Evolutionary conservation across 2,329 filamentous ascomycete species (phyloP), one percentile per base, ranked within the genome.

Genomic region (Cyclaneusma minus): DNA sequence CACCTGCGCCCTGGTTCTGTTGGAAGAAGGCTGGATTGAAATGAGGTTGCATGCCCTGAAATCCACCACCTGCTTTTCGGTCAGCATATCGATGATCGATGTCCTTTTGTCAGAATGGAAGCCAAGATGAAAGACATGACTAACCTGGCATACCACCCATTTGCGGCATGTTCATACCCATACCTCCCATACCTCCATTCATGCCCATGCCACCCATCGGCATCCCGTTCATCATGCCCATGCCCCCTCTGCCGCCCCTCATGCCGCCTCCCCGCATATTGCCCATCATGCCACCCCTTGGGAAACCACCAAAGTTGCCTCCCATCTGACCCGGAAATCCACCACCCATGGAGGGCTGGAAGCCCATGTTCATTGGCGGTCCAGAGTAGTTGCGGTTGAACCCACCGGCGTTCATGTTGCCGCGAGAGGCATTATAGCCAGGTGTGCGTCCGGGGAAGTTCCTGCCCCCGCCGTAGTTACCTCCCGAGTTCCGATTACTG

Each of bases 21-120:
- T 60, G 55, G 49, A 83, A 87, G 55, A 83, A 84, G 31, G 62
- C 68, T 19, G 74, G 68, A 44, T 77, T 80, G 53, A 84, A 87
- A 42, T 73, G 68, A 29, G 65, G 62, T 43, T 68, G 68, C 56
- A 75, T 72, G 33, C 62, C 68, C 53, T 72, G 69, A 50, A 83
- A 83, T 22, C 67, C 72, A 62, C 38, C 41, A 23, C 41, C 43
- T 44, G 19, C 30, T 36, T 38, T 31, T 19, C 29, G 22, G 27
- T 33, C 30, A 25, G 27, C 29, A 32, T 29, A 29, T 20, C 25
- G 29, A 37, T 25, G 33, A 32, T 28, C 21, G 25, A 25, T 32
- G 34, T 33, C 30, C 31, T 29, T 16, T 23, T 28, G 30, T 28
- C 27, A 28, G 32, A 30, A 25, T 33, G 29, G 29, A 27, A 30